Base-by-base conservation (phyloP, 768 basidiomycete species). In the Lepiota brunneoincarnata region DNA sequence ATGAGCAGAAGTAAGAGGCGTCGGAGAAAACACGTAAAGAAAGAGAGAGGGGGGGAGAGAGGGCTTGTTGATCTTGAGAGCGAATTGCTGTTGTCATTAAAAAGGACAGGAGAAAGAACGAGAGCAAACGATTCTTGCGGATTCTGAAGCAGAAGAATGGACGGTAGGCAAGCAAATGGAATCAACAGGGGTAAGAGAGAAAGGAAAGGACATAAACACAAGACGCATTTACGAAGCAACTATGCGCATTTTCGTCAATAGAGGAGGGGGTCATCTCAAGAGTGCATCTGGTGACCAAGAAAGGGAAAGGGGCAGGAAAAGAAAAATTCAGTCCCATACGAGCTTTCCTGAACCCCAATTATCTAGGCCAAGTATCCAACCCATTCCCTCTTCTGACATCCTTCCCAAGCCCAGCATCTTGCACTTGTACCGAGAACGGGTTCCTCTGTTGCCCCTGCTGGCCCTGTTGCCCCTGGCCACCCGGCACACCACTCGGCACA, bases 321-420 rank as follows among this genome's bases (percentile, higher is more conserved):
- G 26, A 15, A 36, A 56, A 45, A 23, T 36, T 17, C 35, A 41
- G 34, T 28, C 17, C 34, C 50, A 38, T 12, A 44, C 49, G 21
- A 51, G 10, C 43, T 49, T 24, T 45, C 49, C 12, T 40, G 18
- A 56, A 24, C 49, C 51, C 12, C 44, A 21, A 56, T 84, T 74
- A 89, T 77, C 88, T 81, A 59, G 83, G 82, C 88, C 89, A 91
- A 49, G 80, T 67, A 67, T 91, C 88, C 78, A 87, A 82, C 54
- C 81, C 81, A 56, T 80, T 84, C 55, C 79, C 69, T 65, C 85
- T 76, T 66, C 86, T 73, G 35, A 67, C 67, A 55, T 88, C 85
- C 70, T 86, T 86, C 52, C 75, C 63, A 49, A 47, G 38, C 17
- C 69, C 64, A 37, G 64, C 59, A 58, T 70, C 53, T 15, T 45